Evolutionary conservation across 768 basidiomycete genomes (phyloP).

Genomic region (Amanita inopinata): DNA sequence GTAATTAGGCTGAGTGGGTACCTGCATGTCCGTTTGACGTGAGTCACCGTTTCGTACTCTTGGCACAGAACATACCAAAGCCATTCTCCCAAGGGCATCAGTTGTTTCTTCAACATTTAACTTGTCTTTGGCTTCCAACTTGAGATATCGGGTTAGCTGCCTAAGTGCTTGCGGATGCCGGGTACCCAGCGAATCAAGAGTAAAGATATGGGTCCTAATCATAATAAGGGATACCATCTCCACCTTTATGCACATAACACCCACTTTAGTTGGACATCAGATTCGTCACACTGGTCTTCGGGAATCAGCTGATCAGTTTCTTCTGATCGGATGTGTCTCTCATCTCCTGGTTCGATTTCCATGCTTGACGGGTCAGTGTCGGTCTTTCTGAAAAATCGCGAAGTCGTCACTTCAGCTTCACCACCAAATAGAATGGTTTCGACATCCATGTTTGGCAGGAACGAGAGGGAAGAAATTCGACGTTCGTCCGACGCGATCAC

Average conservation of each 20-base stretch:
- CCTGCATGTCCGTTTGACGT: conserved; percentile 32
- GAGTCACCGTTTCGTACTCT: background rate
- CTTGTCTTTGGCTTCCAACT: conserved; percentile 73
- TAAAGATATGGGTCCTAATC: conserved; percentile 70
- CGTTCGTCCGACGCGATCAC: too few relatives aligned
- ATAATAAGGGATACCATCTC: background rate
- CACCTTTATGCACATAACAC: background rate
- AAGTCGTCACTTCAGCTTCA: too few relatives aligned
- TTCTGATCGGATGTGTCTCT: too few relatives aligned
- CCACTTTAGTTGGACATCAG: too few relatives aligned
- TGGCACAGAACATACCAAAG: conserved; percentile 31
- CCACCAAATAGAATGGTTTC: too few relatives aligned
- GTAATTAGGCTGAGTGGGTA: conserved; percentile 81
- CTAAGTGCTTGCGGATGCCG: conserved; percentile 59
- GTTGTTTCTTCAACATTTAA: conserved; percentile 27
- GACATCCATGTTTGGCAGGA: background rate
- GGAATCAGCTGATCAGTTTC: too few relatives aligned
- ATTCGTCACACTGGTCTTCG: too few relatives aligned
- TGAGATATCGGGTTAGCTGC: conserved; percentile 58
- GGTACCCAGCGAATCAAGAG: conserved; percentile 79
- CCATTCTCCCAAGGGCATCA: conserved; percentile 37
- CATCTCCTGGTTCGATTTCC: too few relatives aligned
- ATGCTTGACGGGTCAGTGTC: too few relatives aligned
- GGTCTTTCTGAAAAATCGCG: too few relatives aligned
- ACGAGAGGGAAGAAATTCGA: too few relatives aligned